These are phyloP conservation scores for Pseudopyrenochaeta lycopersici DNA, from an alignment of 2,329 filamentous ascomycete species.

Conservation along the genomic window DNA sequence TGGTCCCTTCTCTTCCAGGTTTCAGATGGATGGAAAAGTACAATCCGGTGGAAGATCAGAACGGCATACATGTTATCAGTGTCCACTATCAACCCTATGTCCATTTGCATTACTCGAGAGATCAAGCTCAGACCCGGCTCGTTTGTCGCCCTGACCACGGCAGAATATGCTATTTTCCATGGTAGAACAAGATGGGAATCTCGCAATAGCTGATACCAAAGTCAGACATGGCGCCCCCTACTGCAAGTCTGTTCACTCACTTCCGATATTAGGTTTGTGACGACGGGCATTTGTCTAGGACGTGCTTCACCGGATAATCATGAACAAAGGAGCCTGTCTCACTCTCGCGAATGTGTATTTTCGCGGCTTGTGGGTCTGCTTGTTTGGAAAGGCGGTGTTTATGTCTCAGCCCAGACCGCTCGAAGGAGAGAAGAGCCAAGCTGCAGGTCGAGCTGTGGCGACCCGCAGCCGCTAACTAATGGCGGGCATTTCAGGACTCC, in stretches of 20 bases:
- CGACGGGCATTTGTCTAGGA: conserved; percentile 17
- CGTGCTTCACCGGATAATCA: conserved; percentile 28
- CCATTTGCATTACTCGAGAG: conserved; percentile 37
- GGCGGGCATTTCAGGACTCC: conserved; percentile 7
- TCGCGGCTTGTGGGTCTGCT: conserved; percentile 17
- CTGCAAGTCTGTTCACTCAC: conserved; percentile 21
- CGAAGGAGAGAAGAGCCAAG: conserved; percentile 24
- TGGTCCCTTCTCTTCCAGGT: conserved; percentile 33
- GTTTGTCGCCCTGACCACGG: background rate
- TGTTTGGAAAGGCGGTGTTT: conserved; percentile 28
- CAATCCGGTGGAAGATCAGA: conserved; percentile 9
- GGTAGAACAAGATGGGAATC: background rate
- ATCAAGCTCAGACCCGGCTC: conserved; percentile 6
- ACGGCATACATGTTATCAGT: conserved; percentile 28
- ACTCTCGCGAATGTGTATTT: conserved; percentile 14
- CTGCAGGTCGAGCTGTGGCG: conserved; percentile 28
- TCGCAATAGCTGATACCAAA: background rate
- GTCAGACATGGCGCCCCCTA: conserved; percentile 17
- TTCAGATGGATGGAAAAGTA: conserved; percentile 24
- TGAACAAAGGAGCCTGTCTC: conserved; percentile 29
- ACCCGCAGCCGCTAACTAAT: conserved; percentile 22
- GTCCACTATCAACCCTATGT: conserved; percentile 18
- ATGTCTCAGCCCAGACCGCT: conserved; percentile 43
- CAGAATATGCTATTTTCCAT: background rate
- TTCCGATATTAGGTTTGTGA: conserved; percentile 8